Base-by-base conservation (phyloP, 2,329 filamentous ascomycete species). In the Curvularia eragrostidis region DNA sequence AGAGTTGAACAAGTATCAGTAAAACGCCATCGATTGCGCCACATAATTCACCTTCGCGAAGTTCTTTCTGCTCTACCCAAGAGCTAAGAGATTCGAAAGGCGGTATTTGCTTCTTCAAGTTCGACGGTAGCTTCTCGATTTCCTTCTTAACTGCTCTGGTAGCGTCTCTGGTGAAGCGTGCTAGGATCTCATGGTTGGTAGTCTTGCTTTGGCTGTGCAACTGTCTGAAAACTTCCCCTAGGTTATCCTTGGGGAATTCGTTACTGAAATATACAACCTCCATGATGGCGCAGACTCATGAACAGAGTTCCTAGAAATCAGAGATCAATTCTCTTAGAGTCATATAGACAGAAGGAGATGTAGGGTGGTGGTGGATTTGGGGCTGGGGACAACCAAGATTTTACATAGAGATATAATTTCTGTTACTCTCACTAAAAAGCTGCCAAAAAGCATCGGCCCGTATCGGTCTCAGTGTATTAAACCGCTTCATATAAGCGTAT, bases 221-320 rank as follows among this genome's bases (percentile, higher is more conserved):
- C 3, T 70, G 63, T 8, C 81, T 79, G 43, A 79, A 71, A 0
- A 83, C 59, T 23, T 75, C 64, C 23, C 72, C 58, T 9, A 82
- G 61, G 58, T 83, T 77, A 34, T 82, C 80, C n/a, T 69, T 72
- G 0, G 81, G 81, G 50, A 83, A 81, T 58, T 83, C 80, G 55
- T 82, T 81, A 61, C 77, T 75, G 66, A 83, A 83, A 64, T 77
- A 82, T 38, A 74, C 49, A 34, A 82, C 46, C 56, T 71, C 72
- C 67, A 75, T 74, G 30, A 12, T 48, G 48, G 10, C 39, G 12
- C 18, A 39, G 24, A 23, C 30, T 34, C 28, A 23, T 21, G 6
- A 3, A 23, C 4, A 18, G 15, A 39, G 41, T 53, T 15, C 34
- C 30, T 28, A n/a, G 13, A 41, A 43, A n/a, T 46, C 32, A 21